Percentiles rank a stretch among this genome's conserved stretches.
Conservation (phyloP, 257 asterid species). For the Solanum bulbocastanum region DNA sequence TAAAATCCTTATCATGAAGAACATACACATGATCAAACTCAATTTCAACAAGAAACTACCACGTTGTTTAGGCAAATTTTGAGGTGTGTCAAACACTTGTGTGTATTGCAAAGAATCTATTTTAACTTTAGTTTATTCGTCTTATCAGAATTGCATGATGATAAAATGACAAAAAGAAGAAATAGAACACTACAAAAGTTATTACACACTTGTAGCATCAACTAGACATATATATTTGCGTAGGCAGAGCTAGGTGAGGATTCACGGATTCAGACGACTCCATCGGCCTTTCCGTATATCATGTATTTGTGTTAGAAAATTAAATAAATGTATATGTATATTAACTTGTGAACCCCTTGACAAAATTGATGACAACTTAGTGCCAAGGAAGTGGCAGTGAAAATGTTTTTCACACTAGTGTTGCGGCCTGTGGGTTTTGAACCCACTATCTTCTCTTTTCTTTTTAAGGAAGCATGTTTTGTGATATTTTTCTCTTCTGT, state of each 20-base stretch:
- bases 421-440: no score
- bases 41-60: neutral
- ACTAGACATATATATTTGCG: neutral
- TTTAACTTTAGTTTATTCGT: neutral
- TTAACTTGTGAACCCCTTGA: no score
- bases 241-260: no score
- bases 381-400: no score
- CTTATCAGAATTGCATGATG: neutral
- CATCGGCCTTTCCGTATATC: neutral
- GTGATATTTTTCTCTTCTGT: no score
- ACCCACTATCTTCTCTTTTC: no score
- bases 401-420: no score
- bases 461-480: no score
- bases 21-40: neutral
- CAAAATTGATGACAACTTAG: no score
- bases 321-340: no score
- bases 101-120: neutral
- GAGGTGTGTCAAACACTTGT: neutral
- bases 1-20: neutral
- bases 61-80: neutral
- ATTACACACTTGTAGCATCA: neutral
- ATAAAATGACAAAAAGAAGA: neutral
- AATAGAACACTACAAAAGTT: neutral
- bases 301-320: no score
- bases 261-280: no score